These are phyloP conservation scores for Xanthoconium purpureum DNA, from an alignment of 768 basidiomycete genomes.

Conservation along the genomic window DNA sequence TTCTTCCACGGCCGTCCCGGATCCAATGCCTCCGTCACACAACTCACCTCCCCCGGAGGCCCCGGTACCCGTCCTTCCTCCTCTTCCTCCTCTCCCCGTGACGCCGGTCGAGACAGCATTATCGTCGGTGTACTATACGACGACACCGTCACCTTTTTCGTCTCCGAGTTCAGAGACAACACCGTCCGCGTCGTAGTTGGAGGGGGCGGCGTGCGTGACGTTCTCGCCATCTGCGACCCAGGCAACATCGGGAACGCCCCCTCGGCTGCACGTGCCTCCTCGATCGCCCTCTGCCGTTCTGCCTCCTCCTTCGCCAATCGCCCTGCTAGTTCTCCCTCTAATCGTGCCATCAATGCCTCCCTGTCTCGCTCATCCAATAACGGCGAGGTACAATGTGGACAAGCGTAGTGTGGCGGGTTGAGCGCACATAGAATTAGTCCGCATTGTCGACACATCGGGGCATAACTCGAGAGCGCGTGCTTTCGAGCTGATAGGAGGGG, in stretches of 20 bases:
- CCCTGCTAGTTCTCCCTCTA: slow-evolving; percentile 44
- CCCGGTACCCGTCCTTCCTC: slow-evolving; percentile 40
- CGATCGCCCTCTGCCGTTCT: slow-evolving; percentile 43
- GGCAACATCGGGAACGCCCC: slow-evolving; percentile 62
- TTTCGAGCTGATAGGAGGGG: slow-evolving; percentile 43
- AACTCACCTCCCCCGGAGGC: slow-evolving; percentile 37
- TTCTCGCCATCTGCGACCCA: slow-evolving; percentile 9
- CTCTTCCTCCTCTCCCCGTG: slow-evolving; percentile 34
- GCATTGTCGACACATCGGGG: slow-evolving; percentile 53
- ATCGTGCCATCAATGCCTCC: slow-evolving; percentile 36
- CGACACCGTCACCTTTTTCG: slow-evolving; percentile 50
- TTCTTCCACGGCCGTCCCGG: slow-evolving; percentile 45
- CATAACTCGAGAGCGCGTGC: slow-evolving; percentile 57
- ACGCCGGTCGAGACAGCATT: slow-evolving; percentile 32
- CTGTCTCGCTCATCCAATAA: slow-evolving; percentile 38
- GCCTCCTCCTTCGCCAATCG: slow-evolving; percentile 47
- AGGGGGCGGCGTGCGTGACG: slow-evolving; percentile 21
- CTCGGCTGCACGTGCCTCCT: slow-evolving; percentile 47
- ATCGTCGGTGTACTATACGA: slow-evolving; percentile 44
- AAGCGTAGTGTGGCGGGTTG: slow-evolving; percentile 52
- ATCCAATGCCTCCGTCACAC: slow-evolving; percentile 30
- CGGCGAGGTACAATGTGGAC: slow-evolving; percentile 48
- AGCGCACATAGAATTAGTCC: slow-evolving; percentile 61
- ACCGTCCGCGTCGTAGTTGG: slow-evolving; percentile 51
- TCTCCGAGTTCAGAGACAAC: slow-evolving; percentile 53